Evolutionary conservation across 2,329 filamentous ascomycete genomes (phyloP).

Genomic region (Trichoderma sp.): DNA sequence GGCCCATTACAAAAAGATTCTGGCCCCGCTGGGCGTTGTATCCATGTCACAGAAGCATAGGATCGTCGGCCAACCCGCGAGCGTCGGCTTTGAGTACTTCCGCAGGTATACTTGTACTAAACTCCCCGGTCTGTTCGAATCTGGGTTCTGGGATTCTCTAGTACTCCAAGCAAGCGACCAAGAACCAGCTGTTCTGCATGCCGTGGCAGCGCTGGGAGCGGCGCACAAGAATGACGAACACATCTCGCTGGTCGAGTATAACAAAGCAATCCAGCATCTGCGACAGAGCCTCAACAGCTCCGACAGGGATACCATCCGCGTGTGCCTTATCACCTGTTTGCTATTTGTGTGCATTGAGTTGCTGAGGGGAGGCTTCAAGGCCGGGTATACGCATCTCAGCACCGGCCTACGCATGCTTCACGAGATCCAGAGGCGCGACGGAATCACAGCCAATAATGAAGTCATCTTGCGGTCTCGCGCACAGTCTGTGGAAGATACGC

Average conservation of each 20-base stretch:
- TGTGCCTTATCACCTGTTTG: conserved; percentile 46
- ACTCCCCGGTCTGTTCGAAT: conserved; percentile 40
- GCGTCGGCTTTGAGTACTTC: conserved; percentile 30
- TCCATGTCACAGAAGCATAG: conserved; percentile 6
- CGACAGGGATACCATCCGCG: conserved; percentile 35
- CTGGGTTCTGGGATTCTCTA: conserved; percentile 43
- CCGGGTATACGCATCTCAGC: conserved; percentile 35
- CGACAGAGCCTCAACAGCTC: conserved; percentile 32
- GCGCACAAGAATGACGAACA: conserved; percentile 34
- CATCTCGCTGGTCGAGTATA: conserved; percentile 42
- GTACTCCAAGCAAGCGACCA: conserved; percentile 42
- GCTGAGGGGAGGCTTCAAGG: conserved; percentile 37
- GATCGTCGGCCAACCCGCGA: conserved; percentile 11
- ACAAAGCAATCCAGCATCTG: conserved; percentile 42
- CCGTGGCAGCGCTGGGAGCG: conserved; percentile 44
- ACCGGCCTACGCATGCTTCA: conserved; percentile 37
- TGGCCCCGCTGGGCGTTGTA: not conserved
- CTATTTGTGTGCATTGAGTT: conserved; percentile 46
- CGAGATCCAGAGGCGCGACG: conserved; percentile 25
- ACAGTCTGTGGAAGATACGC: conserved; percentile 25
- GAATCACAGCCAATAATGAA: conserved; percentile 1
- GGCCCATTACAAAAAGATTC: not conserved
- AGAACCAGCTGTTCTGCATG: conserved; percentile 46
- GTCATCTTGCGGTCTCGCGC: conserved; percentile 22
- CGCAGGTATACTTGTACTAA: conserved; percentile 32